Percentiles rank a stretch among this genome's conserved stretches.
phyloP scores from a whole-genome alignment of 495 filamentous ascomycete species.

The Podospora sp. region DNA sequence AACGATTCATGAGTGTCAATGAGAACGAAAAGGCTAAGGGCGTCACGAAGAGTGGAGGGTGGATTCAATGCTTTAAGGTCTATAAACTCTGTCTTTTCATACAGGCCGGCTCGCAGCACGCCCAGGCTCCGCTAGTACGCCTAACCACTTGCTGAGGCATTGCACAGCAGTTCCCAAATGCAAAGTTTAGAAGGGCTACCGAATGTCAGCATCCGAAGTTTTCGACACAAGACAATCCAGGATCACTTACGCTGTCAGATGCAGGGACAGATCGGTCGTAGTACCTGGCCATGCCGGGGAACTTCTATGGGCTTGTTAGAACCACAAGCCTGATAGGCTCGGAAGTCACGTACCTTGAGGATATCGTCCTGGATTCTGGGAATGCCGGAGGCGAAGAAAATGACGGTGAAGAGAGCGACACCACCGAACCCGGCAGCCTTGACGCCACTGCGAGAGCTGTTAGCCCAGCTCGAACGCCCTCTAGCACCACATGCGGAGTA shows the following conservation, averaged over 20 bases:
- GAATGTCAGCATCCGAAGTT: neutral
- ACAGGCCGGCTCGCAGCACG: conserved; percentile 22
- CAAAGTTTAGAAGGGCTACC: conserved; percentile 48
- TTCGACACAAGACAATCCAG: too few relatives aligned
- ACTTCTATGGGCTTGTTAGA: conserved; percentile 45
- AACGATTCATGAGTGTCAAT: too few relatives aligned
- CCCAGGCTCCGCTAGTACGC: conserved; percentile 14
- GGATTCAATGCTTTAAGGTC: conserved; percentile 20
- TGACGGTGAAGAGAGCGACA: conserved; percentile 57
- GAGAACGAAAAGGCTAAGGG: too few relatives aligned
- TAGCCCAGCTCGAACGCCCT: neutral
- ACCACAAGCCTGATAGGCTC: neutral
- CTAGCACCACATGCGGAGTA: neutral
- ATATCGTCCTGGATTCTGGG: conserved; percentile 59
- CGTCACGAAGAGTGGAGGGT: neutral
- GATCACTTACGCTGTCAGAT: conserved; percentile 57
- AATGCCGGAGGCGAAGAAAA: conserved; percentile 64
- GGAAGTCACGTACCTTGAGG: conserved; percentile 38
- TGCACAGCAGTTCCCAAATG: conserved; percentile 9
- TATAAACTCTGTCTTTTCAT: conserved; percentile 25
- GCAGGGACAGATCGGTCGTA: conserved; percentile 56
- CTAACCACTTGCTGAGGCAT: conserved; percentile 19
- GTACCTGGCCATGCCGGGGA: conserved; percentile 50
- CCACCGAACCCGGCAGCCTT: conserved; percentile 54
- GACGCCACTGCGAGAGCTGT: conserved; percentile 39